Evolutionary conservation across 495 filamentous ascomycete genomes (phyloP), one percentile per base, ranked within the genome.

Genomic region (Xylaria bambusicola): DNA sequence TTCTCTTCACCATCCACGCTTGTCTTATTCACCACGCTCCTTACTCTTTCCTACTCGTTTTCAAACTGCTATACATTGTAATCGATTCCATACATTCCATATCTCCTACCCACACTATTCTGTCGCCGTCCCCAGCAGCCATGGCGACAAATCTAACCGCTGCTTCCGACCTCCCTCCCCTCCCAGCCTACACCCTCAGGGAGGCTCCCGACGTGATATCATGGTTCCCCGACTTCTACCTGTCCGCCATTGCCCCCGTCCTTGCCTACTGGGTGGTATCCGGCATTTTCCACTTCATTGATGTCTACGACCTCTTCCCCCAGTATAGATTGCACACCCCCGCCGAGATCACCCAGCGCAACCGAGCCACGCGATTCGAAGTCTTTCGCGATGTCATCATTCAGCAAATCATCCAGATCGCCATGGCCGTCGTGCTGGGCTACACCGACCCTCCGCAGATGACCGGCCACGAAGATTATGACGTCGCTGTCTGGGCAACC

Each of bases 301-400:
- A 97, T 75, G 75, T 85, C 47, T 84, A 86, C 70, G 88, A 94
- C 70, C 81, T 90, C 40, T 93, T 94, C 68, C 84, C 90, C 31
- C 82, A 92, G 63, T 95, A 97, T 75, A 87, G 93, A 51, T 77
- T 97, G 42, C 93, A 97, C 79, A 97, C 93, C 0, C 92, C 93
- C 26, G 91, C 89, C 50, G 93, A 97, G 67, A 82, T 97, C 53
- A 70, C 86, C 17, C 88, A 90, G 72, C 81, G 93, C 58, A 98
- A 98, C 74, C 91, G 88, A 64, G 93, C 91, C 46, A 83, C 87
- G 52, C 82, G 89, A 52, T 88, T 80, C 73, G 87, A 97, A 62
- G 91, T 96, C 3, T 82, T 91, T 20, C 86, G 88, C 66, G 91
- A 95, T 80, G 92, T 97, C 61, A 74, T 97, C 38, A 66, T 96